phyloP scores from a whole-genome alignment of 495 filamentous ascomycete genomes.

The Penicillium lagena region DNA sequence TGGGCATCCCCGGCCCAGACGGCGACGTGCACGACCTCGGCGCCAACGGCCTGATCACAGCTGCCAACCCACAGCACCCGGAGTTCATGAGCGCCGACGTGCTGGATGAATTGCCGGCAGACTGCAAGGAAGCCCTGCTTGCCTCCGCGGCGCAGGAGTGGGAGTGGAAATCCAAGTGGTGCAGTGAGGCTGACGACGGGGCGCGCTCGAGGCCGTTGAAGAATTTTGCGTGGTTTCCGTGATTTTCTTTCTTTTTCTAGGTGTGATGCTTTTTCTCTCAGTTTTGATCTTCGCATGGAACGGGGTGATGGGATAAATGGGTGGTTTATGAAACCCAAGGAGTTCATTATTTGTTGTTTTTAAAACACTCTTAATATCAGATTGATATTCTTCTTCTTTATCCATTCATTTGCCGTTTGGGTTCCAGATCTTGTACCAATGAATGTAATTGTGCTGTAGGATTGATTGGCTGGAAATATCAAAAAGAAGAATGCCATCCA shows the following conservation, averaged over 20 bases:
- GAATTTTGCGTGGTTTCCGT: slow-evolving; percentile 44
- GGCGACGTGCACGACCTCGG: slow-evolving; percentile 52
- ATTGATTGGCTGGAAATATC: too few relatives aligned
- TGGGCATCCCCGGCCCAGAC: slow-evolving; percentile 61
- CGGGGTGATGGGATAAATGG: background rate
- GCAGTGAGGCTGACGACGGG: slow-evolving; percentile 49
- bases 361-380: too few relatives aligned
- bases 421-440: too few relatives aligned
- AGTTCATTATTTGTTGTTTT: slow-evolving; percentile 4
- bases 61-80: slow-evolving; percentile 29
- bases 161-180: slow-evolving; percentile 70
- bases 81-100: slow-evolving; percentile 60
- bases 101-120: slow-evolving; percentile 59
- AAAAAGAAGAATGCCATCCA: too few relatives aligned
- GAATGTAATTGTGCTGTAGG: too few relatives aligned
- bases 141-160: slow-evolving; percentile 53
- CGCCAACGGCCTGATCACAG: slow-evolving; percentile 57
- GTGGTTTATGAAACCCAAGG: background rate
- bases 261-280: background rate
- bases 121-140: slow-evolving; percentile 65
- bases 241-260: slow-evolving; percentile 8
- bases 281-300: slow-evolving; percentile 11
- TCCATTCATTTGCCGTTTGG: too few relatives aligned
- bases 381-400: too few relatives aligned
- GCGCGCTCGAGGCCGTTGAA: slow-evolving; percentile 43